These are phyloP conservation scores for Neurospora sp. DNA, from an alignment of 495 filamentous ascomycete genomes.

Conservation along the genomic window DNA sequence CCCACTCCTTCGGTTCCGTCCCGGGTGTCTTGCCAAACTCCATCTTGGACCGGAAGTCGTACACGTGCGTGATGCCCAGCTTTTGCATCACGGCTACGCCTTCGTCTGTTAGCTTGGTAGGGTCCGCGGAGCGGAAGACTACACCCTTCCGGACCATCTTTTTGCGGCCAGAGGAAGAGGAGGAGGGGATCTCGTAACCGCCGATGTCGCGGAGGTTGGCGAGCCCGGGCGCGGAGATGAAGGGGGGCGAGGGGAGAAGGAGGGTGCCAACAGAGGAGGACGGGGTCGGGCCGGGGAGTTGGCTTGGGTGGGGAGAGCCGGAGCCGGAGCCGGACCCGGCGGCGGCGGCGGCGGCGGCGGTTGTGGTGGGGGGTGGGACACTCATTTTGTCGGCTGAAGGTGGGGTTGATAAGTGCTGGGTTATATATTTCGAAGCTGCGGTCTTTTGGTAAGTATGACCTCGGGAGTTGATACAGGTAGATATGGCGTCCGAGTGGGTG, in stretches of 20 bases:
- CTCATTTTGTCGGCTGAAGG: neutral
- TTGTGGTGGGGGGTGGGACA: neutral
- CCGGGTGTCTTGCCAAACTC: neutral
- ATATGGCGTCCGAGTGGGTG: neutral
- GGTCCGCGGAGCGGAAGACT: constrained; percentile 50
- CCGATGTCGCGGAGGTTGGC: constrained; percentile 53
- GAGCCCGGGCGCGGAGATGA: constrained; percentile 40
- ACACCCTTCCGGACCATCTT: constrained; percentile 35
- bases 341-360: neutral
- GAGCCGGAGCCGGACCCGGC: neutral
- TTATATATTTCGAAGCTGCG: neutral
- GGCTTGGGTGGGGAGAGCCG: neutral
- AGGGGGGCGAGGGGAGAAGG: constrained; percentile 36
- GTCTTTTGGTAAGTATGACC: neutral
- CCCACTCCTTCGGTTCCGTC: constrained; percentile 27
- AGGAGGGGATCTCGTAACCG: constrained; percentile 32
- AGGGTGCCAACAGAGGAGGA: neutral
- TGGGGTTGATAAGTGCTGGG: neutral
- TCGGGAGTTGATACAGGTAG: neutral
- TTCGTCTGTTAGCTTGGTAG: constrained; percentile 36
- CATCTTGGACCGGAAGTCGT: constrained; percentile 44
- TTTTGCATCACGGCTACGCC: constrained; percentile 41
- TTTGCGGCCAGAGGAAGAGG: neutral
- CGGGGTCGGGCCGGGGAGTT: neutral
- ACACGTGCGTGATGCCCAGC: constrained; percentile 51